Conservation (phyloP, 83 land plant species). For the Picea abies region DNA sequence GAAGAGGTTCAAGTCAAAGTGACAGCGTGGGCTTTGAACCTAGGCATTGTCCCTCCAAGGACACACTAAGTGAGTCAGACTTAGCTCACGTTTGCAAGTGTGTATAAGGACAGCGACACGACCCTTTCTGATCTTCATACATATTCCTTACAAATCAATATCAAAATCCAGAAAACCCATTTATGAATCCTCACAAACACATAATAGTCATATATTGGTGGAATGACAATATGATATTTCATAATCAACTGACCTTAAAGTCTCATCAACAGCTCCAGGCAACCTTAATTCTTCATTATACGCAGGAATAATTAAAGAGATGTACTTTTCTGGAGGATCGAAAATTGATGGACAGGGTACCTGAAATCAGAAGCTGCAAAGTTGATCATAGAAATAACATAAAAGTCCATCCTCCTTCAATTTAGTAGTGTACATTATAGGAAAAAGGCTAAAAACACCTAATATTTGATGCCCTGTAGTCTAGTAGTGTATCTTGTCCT, state of each 20-base stretch:
- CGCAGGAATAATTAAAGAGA: slow-evolving; percentile 83
- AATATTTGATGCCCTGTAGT: too few relatives aligned
- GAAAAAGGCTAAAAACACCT: too few relatives aligned
- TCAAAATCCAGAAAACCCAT: background rate
- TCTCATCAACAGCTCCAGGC: slow-evolving; percentile 73
- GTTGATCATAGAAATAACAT: too few relatives aligned
- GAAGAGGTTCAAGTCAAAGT: too few relatives aligned
- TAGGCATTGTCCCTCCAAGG: too few relatives aligned
- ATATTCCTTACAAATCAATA: background rate
- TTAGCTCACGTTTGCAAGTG: too few relatives aligned
- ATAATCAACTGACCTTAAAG: slow-evolving; percentile 49
- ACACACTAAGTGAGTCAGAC: too few relatives aligned
- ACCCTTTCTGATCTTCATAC: background rate
- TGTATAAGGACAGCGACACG: too few relatives aligned
- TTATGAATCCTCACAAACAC: background rate
- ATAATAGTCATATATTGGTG: background rate
- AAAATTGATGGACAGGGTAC: slow-evolving; percentile 64
- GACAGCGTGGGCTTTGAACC: too few relatives aligned
- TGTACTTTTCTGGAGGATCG: slow-evolving; percentile 78
- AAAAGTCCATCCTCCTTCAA: too few relatives aligned
- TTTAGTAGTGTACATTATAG: too few relatives aligned
- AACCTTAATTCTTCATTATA: slow-evolving; percentile 86
- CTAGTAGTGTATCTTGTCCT: too few relatives aligned
- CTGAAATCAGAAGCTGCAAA: slow-evolving; percentile 35
- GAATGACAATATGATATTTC: background rate